Percentiles rank a stretch among this genome's conserved stretches.
phyloP scores from a whole-genome alignment of 176 grass and related monocot genomes.

The Puccinellia tenuiflora region DNA sequence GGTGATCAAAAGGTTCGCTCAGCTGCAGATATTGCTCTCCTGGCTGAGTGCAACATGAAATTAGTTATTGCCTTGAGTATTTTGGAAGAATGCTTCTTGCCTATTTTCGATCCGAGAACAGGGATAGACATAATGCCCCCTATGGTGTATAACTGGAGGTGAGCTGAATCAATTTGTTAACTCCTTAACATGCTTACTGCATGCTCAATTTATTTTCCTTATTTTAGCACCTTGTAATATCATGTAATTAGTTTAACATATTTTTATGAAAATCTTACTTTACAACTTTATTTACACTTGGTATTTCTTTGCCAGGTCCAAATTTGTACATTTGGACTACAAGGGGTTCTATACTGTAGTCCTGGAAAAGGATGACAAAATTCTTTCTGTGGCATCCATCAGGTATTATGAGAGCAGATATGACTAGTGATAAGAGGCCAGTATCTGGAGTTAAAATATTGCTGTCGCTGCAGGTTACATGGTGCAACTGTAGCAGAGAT shows the following conservation, averaged over 20 bases:
- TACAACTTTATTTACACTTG: background rate
- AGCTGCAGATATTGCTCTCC: constrained; percentile 49
- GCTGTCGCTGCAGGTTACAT: constrained; percentile 53
- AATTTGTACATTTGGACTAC: constrained; percentile 72
- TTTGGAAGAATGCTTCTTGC: constrained; percentile 92
- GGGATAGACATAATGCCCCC: constrained; percentile 75
- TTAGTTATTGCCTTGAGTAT: constrained; percentile 72
- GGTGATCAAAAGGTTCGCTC: constrained; percentile 51
- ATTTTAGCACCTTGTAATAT: constrained; percentile 3
- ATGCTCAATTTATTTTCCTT: constrained; percentile 13
- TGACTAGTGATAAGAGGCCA: background rate
- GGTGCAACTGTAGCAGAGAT: constrained; percentile 71
- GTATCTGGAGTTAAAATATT: constrained; percentile 20
- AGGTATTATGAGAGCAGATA: constrained; percentile 44
- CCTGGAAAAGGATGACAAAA: constrained; percentile 78
- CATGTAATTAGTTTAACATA: background rate
- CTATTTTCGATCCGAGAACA: constrained; percentile 72
- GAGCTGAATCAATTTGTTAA: constrained; percentile 8
- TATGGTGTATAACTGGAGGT: constrained; percentile 91
- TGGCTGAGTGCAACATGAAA: constrained; percentile 95
- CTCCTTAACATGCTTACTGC: constrained; percentile 6
- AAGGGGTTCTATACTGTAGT: constrained; percentile 87
- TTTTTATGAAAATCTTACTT: background rate
- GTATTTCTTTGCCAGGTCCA: constrained; percentile 60
- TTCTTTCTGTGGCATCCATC: constrained; percentile 84